These are phyloP conservation scores for Phialophora macrospora DNA, from an alignment of 2,329 filamentous ascomycete genomes.

Conservation along the genomic window DNA sequence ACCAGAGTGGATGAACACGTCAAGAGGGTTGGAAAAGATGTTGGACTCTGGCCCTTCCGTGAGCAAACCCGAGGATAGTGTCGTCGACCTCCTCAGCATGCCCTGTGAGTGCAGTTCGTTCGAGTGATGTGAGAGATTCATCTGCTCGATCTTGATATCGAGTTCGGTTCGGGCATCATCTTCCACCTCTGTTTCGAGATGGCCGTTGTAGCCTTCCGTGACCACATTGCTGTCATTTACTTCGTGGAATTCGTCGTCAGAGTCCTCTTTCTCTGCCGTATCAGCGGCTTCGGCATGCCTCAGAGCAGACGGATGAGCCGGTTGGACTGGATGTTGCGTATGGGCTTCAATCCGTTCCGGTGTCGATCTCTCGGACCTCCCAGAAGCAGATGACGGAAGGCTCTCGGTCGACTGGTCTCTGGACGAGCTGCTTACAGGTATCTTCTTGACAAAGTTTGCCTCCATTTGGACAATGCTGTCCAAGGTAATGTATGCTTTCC, in stretches of 20 bases:
- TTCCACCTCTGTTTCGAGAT: conserved; percentile 46
- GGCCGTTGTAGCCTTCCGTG: conserved; percentile 55
- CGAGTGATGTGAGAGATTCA: conserved; percentile 28
- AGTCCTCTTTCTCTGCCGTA: conserved; percentile 40
- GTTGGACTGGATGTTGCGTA: conserved; percentile 37
- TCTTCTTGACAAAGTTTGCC: conserved; percentile 57
- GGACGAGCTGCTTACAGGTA: conserved; percentile 25
- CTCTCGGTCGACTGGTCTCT: conserved; percentile 35
- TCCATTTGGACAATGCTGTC: conserved; percentile 79
- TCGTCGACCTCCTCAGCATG: conserved; percentile 25
- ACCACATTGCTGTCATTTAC: conserved; percentile 56
- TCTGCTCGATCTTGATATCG: conserved; percentile 33
- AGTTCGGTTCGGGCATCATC: conserved; percentile 38
- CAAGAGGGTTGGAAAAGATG: conserved; percentile 74
- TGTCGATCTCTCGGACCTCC: conserved; percentile 18
- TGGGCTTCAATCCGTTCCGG: conserved; percentile 39
- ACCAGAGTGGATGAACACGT: conserved; percentile 87
- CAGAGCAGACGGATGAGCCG: conserved; percentile 33
- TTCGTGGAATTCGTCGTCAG: conserved; percentile 62
- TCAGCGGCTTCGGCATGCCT: conserved; percentile 27
- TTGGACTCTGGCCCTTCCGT: conserved; percentile 63
- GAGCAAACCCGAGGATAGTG: conserved; percentile 41
- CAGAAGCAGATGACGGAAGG: conserved; percentile 25
- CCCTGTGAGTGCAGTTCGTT: conserved; percentile 25
- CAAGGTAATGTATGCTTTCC: conserved; percentile 84